Evolutionary conservation across 1,284 basidiomycete genomes (phyloP).

Genomic region (Ustilago tritici): DNA sequence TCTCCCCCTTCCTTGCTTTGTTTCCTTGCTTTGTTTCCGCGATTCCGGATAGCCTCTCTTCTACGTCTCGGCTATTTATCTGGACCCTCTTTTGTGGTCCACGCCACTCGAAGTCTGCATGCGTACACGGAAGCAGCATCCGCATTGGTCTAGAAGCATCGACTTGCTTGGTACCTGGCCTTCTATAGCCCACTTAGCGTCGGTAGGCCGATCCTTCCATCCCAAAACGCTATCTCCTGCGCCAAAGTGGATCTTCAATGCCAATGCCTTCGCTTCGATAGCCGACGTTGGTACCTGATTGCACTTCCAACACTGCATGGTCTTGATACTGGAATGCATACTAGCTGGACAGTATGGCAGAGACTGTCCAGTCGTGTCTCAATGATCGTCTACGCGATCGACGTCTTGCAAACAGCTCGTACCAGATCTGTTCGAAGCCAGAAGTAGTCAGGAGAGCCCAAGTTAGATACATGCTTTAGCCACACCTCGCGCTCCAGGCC

Average conservation of each 20-base stretch:
- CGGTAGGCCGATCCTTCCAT: slow-evolving; percentile 12
- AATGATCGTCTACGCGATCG: neutral
- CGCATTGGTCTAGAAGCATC: slow-evolving; percentile 11
- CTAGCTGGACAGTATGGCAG: too few species aligned
- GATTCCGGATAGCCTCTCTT: neutral
- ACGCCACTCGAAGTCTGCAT: neutral
- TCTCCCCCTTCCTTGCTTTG: too few species aligned
- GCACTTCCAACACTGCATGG: neutral
- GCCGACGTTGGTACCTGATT: neutral
- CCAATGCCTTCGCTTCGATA: slow-evolving; percentile 24
- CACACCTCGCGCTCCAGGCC: too few species aligned
- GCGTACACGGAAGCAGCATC: neutral
- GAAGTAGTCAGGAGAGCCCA: too few species aligned
- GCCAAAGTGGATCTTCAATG: slow-evolving; percentile 9
- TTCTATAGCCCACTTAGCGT: slow-evolving; percentile 18
- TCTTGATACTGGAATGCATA: neutral
- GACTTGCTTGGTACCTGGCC: neutral
- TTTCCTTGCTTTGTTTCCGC: neutral
- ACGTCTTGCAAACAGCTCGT: neutral
- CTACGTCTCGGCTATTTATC: neutral
- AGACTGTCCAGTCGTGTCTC: too few species aligned
- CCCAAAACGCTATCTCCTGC: slow-evolving; percentile 18
- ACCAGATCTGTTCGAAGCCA: neutral
- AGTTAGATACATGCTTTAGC: too few species aligned
- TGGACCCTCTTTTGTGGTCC: neutral